These are phyloP conservation scores for Sphaerulina vaccinii DNA, from an alignment of 2,329 filamentous ascomycete genomes.

Conservation along the genomic window DNA sequence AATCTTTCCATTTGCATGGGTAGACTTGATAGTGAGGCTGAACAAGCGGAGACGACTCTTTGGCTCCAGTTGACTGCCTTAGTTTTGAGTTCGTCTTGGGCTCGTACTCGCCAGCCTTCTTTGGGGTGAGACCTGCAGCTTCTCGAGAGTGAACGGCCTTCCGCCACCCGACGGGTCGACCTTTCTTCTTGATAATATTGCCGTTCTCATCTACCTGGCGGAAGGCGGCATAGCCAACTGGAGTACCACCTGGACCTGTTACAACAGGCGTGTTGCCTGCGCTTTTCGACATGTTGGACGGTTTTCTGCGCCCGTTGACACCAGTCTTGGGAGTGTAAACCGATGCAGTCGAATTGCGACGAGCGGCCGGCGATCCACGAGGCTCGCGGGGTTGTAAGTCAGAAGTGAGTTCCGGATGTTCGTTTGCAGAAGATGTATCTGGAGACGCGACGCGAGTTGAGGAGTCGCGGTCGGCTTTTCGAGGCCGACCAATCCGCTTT, in stretches of 20 bases:
- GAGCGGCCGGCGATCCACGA: slow-evolving; percentile 3
- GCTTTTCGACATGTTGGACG: slow-evolving; percentile 9
- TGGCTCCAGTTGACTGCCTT: slow-evolving; percentile 18
- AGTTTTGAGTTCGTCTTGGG: slow-evolving; percentile 18
- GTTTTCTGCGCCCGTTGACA: neutral
- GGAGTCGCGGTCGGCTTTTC: slow-evolving; percentile 12
- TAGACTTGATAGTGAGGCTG: slow-evolving; percentile 48
- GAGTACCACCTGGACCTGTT: slow-evolving; percentile 14
- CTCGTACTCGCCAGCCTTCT: slow-evolving; percentile 18
- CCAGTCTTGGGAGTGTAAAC: slow-evolving; percentile 2
- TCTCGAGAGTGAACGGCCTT: slow-evolving; percentile 47
- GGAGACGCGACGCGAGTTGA: slow-evolving; percentile 14
- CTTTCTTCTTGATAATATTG: slow-evolving; percentile 44
- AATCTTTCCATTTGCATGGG: slow-evolving; percentile 59
- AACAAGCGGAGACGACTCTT: slow-evolving; percentile 11
- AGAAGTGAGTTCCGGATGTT: slow-evolving; percentile 9
- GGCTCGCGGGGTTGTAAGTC: slow-evolving; percentile 9
- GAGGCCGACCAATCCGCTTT: slow-evolving; percentile 5
- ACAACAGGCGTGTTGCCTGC: neutral
- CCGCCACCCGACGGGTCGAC: slow-evolving; percentile 51
- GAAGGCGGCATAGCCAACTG: slow-evolving; percentile 47
- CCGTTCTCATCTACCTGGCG: slow-evolving; percentile 36
- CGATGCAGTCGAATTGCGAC: slow-evolving; percentile 6
- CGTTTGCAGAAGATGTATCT: neutral
- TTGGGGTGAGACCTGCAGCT: slow-evolving; percentile 30